These are phyloP conservation scores for Mucor circinelloides DNA, from an alignment of 371 early-diverging fungal species.

Conservation along the genomic window DNA sequence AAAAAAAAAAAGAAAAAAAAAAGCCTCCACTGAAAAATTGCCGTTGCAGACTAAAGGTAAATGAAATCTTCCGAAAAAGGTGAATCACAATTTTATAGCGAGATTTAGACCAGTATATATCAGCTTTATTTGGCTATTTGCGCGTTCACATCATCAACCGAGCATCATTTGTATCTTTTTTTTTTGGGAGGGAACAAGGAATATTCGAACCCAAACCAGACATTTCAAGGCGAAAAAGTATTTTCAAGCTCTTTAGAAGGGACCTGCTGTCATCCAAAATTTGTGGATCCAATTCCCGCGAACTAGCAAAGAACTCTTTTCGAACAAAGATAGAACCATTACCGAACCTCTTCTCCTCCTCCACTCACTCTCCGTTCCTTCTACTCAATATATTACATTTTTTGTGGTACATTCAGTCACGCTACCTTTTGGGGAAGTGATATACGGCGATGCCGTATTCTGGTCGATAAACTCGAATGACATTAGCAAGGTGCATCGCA, in stretches of 20 bases:
- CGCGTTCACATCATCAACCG: background rate
- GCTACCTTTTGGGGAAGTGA: background rate
- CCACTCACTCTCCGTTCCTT: background rate
- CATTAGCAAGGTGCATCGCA: background rate
- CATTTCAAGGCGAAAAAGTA: background rate
- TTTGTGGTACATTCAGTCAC: conserved; percentile 1
- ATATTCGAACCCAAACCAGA: background rate
- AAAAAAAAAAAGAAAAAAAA: no score
- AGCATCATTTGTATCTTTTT: background rate
- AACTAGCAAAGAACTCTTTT: background rate
- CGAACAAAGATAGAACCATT: background rate
- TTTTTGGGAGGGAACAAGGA: background rate
- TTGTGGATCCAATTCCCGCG: background rate
- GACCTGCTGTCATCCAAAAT: no score
- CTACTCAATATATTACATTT: background rate
- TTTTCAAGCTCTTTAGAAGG: background rate
- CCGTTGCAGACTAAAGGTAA: no score
- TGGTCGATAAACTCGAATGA: background rate
- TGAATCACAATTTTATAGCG: background rate
- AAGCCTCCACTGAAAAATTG: no score
- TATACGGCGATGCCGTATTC: background rate
- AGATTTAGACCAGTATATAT: background rate
- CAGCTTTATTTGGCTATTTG: background rate
- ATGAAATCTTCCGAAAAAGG: background rate
- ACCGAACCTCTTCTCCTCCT: background rate